Conservation (phyloP, 768 basidiomycete species). For the Lepiota venenata region DNA sequence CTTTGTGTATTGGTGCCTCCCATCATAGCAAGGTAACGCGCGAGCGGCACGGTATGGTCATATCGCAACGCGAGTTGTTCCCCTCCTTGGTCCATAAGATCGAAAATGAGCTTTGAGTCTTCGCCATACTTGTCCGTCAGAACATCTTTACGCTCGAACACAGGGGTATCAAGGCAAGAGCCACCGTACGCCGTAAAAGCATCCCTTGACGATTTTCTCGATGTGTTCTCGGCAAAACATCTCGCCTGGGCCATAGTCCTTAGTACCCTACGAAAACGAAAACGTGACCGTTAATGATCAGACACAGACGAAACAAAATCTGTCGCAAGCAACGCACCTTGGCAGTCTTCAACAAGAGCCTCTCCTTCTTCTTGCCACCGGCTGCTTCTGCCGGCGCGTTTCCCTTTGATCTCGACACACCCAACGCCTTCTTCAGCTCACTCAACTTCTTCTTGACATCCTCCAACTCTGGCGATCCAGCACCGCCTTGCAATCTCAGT, state of each 20-base stretch:
- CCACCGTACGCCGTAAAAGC: conserved; percentile 90
- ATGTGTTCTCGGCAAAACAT: conserved; percentile 91
- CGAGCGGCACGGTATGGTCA: conserved; percentile 96
- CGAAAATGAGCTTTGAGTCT: conserved; percentile 96
- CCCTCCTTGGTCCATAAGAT: conserved; percentile 95
- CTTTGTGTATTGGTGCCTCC: conserved; percentile 70
- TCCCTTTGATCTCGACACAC: conserved; percentile 24
- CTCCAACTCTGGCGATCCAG: conserved; percentile 47
- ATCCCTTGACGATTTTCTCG: conserved; percentile 82
- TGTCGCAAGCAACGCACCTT: conserved; percentile 56
- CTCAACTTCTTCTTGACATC: conserved; percentile 67
- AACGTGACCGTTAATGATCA: neutral
- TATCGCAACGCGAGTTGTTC: conserved; percentile 94
- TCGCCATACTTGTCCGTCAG: conserved; percentile 97
- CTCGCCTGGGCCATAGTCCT: conserved; percentile 90
- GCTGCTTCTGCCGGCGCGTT: neutral
- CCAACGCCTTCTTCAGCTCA: conserved; percentile 61
- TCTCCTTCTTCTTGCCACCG: conserved; percentile 52
- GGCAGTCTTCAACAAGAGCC: conserved; percentile 83
- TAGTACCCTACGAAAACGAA: conserved; percentile 64
- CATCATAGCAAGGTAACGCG: conserved; percentile 93
- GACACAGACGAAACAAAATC: neutral
- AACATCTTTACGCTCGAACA: conserved; percentile 97
- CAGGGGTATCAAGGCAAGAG: conserved; percentile 93
- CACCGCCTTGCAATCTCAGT: conserved; percentile 49